Evolutionary conservation across 2,329 filamentous ascomycete species (phyloP), one percentile per base, ranked within the genome.

Genomic region (Furcasterigmium sp.): DNA sequence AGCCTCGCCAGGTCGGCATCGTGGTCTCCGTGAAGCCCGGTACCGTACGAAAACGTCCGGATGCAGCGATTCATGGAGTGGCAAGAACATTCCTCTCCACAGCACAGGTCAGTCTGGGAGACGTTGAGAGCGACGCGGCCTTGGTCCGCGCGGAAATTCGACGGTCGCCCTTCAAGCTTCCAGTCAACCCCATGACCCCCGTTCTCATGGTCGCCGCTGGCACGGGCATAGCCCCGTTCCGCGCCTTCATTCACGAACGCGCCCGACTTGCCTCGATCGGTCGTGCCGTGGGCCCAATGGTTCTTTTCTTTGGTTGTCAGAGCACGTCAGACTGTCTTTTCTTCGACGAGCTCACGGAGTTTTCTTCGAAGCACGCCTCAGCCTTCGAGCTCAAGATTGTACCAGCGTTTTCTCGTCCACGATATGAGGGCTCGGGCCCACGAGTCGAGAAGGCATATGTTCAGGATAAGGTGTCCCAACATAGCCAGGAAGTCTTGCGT

Each of bases 131-230:
- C 47, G 84, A 96, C 47, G 90, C 94, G 7, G 7, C 11, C 11
- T 11, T 26, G 59, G 85, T 97, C 18, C 93, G 93, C 4, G 88
- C 98, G 13, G 93, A 98, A 60, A 83, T 98, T 46, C 88, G 93
- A 51, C 91, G 96, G 70, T 97, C 93, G 51, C 98, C 97, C 73
- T 98, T 98, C 80, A 97, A 97, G 73, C 80, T 98, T 23, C 93
- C 93, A 8, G 96, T 91, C 14, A 26, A 26, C 23, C 11, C 23
- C 7, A 7, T 7, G 3, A 68, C 63, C 1, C 73, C 75, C 0
- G 57, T 80, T 17, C 62, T 80, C 41, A 71, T 76, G 62, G 60
- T 76, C 9, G 69, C 59, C 0, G 66, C 73, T 0, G 75, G 75
- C 3, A 75, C 72, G 0, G 73, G 74, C 8, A 56, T 76, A 5